A percentile compares a stretch with the other conserved stretches of the same genome.
These are phyloP conservation scores for Pythium dissimile DNA, from an alignment of 352 stramenopile species.

Conservation along the genomic window DNA sequence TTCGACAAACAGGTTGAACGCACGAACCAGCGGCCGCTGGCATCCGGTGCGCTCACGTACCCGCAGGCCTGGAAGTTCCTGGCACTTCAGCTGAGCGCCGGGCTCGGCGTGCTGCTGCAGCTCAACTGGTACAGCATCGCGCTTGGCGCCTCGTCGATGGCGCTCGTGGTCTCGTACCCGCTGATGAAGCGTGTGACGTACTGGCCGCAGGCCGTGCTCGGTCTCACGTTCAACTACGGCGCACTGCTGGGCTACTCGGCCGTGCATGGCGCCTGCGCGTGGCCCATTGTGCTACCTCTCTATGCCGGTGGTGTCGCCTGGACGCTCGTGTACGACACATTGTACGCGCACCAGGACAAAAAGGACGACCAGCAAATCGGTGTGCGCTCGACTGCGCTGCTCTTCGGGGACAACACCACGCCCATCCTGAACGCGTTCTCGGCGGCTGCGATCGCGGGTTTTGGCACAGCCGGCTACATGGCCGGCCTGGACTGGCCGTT, in stretches of 20 bases:
- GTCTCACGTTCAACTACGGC: constrained; percentile 98
- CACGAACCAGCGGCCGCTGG: constrained; percentile 94
- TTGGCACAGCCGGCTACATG: constrained; percentile 76
- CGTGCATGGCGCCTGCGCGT: constrained; percentile 78
- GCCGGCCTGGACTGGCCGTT: constrained; percentile 84
- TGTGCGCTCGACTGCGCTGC: constrained; percentile 94
- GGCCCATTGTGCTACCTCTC: constrained; percentile 90
- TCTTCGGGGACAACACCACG: constrained; percentile 94
- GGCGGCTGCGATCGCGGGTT: constrained; percentile 50
- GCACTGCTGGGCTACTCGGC: constrained; percentile 93
- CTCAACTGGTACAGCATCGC: constrained; percentile 94
- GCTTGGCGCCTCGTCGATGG: constrained; percentile 91
- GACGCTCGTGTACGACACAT: constrained; percentile 99
- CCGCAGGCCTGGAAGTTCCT: constrained; percentile 93
- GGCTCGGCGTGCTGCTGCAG: constrained; percentile 93
- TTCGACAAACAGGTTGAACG: constrained; percentile 95
- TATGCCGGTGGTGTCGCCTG: constrained; percentile 95
- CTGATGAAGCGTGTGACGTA: constrained; percentile 98
- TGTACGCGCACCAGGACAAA: constrained; percentile 99
- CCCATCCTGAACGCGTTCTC: constrained; percentile 89
- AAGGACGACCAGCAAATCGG: constrained; percentile 95
- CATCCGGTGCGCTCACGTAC: constrained; percentile 87
- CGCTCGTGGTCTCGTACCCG: constrained; percentile 94
- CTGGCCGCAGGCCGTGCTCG: constrained; percentile 97
- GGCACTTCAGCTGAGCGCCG: constrained; percentile 88